Evolutionary conservation across 2,329 filamentous ascomycete genomes (phyloP).

Genomic region (Arthrobotrys musiformis): DNA sequence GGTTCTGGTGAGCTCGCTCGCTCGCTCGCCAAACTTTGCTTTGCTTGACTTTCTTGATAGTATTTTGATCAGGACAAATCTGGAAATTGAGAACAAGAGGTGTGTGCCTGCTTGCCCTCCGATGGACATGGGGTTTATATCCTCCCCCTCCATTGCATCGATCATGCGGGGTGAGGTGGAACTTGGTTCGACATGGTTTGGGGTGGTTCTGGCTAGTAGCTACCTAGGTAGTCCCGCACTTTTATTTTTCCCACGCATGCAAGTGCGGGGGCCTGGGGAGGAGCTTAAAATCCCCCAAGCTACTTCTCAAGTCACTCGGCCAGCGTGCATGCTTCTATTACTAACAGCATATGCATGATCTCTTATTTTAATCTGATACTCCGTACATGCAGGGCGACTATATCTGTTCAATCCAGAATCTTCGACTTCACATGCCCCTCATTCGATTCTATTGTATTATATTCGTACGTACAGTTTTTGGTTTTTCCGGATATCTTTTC

Average conservation of each 20-base stretch:
- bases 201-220: neutral
- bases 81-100: constrained; percentile 36
- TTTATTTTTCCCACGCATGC: too few species aligned
- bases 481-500: too few species aligned
- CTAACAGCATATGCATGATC: neutral
- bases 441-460: too few species aligned
- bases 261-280: constrained; percentile 19
- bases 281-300: neutral
- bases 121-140: constrained; percentile 48
- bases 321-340: neutral
- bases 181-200: constrained; percentile 2
- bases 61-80: constrained; percentile 6
- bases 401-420: too few species aligned
- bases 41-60: too few species aligned
- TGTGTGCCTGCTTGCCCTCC: constrained; percentile 42
- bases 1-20: neutral
- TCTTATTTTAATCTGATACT: too few species aligned
- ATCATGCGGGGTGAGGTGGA: constrained; percentile 54
- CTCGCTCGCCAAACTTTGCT: neutral
- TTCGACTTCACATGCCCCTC: too few species aligned
- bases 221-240: neutral
- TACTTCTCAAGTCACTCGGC: neutral
- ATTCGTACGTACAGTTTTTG: too few species aligned
- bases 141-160: constrained; percentile 6
- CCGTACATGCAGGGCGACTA: too few species aligned